Evolutionary conservation across 1,139 yeast species (phyloP).

Genomic region (Blastobotrys indianensis): DNA sequence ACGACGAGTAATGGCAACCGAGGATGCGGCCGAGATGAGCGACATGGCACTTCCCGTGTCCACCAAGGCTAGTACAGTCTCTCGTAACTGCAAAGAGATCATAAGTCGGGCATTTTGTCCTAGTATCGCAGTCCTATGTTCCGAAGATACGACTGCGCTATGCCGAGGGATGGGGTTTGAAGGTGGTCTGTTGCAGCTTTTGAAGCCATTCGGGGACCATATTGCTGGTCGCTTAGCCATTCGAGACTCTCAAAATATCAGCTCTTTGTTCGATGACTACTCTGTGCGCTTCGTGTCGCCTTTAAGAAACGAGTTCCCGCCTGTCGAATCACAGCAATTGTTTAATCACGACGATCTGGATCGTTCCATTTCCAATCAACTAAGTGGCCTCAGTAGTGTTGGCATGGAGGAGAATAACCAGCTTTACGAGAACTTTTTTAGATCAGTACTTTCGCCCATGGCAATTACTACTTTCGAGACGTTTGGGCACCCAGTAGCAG

Average conservation of each 20-base stretch:
- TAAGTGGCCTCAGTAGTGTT: background rate
- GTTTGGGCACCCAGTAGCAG: slow-evolving; percentile 82
- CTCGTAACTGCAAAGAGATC: slow-evolving; percentile 17
- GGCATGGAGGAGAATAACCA: slow-evolving; percentile 18
- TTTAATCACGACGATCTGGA: no score
- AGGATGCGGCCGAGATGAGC: no score
- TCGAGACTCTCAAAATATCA: slow-evolving; percentile 35
- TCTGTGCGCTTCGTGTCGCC: slow-evolving; percentile 25
- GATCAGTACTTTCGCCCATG: slow-evolving; percentile 55
- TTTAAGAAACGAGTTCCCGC: background rate
- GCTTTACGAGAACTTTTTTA: slow-evolving; percentile 55
- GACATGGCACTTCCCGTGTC: no score
- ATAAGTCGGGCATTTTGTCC: slow-evolving; percentile 48
- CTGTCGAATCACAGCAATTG: no score
- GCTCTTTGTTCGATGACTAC: slow-evolving; percentile 30
- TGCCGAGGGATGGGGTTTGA: slow-evolving; percentile 39
- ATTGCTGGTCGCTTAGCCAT: slow-evolving; percentile 39
- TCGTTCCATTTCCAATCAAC: background rate
- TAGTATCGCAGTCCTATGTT: slow-evolving; percentile 48
- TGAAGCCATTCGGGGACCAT: slow-evolving; percentile 40
- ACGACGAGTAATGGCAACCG: no score
- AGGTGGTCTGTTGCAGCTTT: slow-evolving; percentile 35
- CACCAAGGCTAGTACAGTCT: background rate
- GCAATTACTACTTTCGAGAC: slow-evolving; percentile 77
- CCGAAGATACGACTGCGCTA: slow-evolving; percentile 46